Evolutionary conservation across 345 rosid genomes (phyloP), one percentile per base, ranked within the genome.

Genomic region (Rhizophora apiculata): DNA sequence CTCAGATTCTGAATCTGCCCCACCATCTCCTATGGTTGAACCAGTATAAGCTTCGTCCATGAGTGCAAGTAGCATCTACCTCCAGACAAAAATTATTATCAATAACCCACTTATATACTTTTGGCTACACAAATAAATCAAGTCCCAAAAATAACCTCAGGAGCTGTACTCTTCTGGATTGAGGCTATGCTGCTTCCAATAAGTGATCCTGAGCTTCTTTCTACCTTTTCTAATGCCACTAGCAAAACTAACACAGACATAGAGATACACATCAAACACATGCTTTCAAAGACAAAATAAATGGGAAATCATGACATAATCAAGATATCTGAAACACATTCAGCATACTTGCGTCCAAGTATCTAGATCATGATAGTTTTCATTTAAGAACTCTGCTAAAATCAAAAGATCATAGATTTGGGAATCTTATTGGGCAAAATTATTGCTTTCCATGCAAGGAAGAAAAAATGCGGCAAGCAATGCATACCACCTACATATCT

Each of bases 31-130:
- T 15, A 95, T 88, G 72, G 93, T 89, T 63, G 97, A 95, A 82
- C 99, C 99, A 56, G 96, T 92, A 76, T 95, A 95, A 32, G 99
- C 99, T 80, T 95, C 99, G 85, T 95, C 97, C 99, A 95, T 95
- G 74, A 95, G 95, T 46, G 92, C 96, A 82, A 92, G 93, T 63
- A 95, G 84, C 97, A 95, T 92, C 97, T 91, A 88, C 70, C 74
- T 64, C 64, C 67, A 82, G 15, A 74, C 34, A 83, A 73, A 67
- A 56, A 53, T 26, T 53, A 49, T 54, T 43, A 59, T 63, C 62
- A 26, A 53, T 27, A 48, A 58, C 29, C 61, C 46, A 53, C 73
- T n/a, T 15, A 67, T 53, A 19, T 11, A 31, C 60, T 39, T 60
- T 77, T 68, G 60, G 74, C 43, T 37, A 63, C 19, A 63, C 59